Conservation (phyloP, 306 rosid species). For the Morella rubra region DNA sequence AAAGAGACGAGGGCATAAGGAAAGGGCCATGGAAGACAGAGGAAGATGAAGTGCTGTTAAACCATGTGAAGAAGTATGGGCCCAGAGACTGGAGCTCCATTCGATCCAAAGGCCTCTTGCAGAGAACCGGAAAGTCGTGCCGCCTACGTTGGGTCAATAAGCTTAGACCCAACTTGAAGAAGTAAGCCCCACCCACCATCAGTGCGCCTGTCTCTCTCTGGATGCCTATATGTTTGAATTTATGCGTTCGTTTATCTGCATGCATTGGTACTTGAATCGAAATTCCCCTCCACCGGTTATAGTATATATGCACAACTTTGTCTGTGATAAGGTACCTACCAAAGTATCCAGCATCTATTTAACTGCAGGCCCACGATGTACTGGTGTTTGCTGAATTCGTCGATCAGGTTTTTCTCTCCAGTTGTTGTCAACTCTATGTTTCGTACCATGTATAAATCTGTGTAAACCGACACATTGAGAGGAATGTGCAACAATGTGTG, state of each 20-base stretch:
- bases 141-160: conserved; percentile 99
- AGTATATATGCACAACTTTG: not conserved
- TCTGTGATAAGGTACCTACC: not conserved
- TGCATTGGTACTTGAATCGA: not conserved
- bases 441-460: not conserved
- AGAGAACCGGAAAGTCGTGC: conserved; percentile 85
- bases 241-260: not conserved
- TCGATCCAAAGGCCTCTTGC: conserved; percentile 97
- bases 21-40: conserved; percentile 87
- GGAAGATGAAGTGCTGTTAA: conserved; percentile 68
- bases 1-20: conserved; percentile 48
- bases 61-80: conserved; percentile 71
- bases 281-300: too few relatives aligned
- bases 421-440: not conserved
- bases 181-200: conserved; percentile 32
- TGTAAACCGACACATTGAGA: too few relatives aligned
- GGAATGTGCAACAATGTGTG: not conserved
- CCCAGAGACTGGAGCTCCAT: conserved; percentile 98
- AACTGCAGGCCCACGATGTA: too few relatives aligned
- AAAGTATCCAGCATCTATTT: too few relatives aligned
- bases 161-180: conserved; percentile 86
- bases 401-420: not conserved
- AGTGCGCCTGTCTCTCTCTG: not conserved
- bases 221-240: not conserved
- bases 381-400: not conserved